phyloP scores from a whole-genome alignment of 305 asterid genomes.

The Solanum hybrid region DNA sequence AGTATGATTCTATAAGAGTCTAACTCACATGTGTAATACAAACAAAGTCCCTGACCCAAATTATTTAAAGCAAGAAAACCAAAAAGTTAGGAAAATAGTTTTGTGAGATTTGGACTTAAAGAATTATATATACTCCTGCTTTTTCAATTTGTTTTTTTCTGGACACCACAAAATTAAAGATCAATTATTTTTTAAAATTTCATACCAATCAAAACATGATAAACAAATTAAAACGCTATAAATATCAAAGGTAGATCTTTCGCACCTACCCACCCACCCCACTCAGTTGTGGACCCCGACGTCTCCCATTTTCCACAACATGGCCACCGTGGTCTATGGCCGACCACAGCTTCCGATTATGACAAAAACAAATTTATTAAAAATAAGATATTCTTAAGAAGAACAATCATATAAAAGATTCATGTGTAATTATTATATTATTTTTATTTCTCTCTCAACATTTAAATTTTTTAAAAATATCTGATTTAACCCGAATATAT shows the following conservation, averaged over 20 bases:
- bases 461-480: background rate
- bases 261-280: background rate
- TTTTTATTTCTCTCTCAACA: background rate
- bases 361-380: background rate
- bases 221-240: background rate
- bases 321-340: background rate
- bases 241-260: background rate
- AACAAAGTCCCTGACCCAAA: background rate
- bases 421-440: background rate
- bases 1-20: slow-evolving; percentile 10
- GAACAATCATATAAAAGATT: background rate
- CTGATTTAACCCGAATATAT: background rate
- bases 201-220: background rate
- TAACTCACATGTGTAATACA: slow-evolving; percentile 7
- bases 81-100: background rate
- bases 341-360: background rate
- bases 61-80: background rate
- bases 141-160: background rate
- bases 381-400: background rate
- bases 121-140: background rate
- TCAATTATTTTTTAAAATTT: too few relatives aligned
- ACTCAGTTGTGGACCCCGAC: background rate
- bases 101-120: background rate
- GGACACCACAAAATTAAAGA: too few relatives aligned
- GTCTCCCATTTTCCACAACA: background rate